Conservation (phyloP, 305 asterid species). For the Vinca major region DNA sequence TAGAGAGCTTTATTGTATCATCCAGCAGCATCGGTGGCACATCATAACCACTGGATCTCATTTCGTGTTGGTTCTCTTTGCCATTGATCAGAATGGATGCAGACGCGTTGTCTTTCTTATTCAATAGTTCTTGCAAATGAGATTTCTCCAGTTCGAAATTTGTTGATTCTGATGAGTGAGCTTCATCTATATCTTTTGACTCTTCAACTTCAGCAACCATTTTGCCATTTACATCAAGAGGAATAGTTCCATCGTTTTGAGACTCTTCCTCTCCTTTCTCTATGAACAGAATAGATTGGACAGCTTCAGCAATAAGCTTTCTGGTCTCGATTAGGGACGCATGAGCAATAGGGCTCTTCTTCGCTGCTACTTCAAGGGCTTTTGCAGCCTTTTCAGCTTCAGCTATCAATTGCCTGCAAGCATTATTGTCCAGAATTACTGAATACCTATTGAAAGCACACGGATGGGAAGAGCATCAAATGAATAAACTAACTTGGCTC, state of each 20-base stretch:
- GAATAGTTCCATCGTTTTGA: conserved; percentile 11
- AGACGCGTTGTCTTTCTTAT: conserved; percentile 7
- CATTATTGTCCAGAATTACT: conserved; percentile 1
- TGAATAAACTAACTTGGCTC: conserved; percentile 60
- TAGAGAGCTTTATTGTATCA: conserved; percentile 12
- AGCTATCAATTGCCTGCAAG: conserved; percentile 63
- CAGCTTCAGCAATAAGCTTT: conserved; percentile 71
- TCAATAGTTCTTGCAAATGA: conserved; percentile 20
- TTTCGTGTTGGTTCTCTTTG: conserved; percentile 12
- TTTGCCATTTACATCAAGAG: conserved; percentile 1
- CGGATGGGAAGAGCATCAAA: neutral
- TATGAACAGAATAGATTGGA: conserved; percentile 42
- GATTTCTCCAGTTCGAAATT: conserved; percentile 18
- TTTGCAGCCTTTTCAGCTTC: conserved; percentile 89
- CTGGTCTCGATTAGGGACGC: conserved; percentile 65
- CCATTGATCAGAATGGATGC: conserved; percentile 19
- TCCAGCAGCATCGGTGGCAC: conserved; percentile 19
- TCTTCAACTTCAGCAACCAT: conserved; percentile 17
- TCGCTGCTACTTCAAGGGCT: conserved; percentile 64
- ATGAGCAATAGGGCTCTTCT: conserved; percentile 47
- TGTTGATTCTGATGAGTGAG: conserved; percentile 22
- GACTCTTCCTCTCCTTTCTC: conserved; percentile 28
- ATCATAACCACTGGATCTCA: conserved; percentile 18
- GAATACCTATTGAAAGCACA: neutral
- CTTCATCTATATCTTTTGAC: conserved; percentile 38